phyloP scores from a whole-genome alignment of 2,329 filamentous ascomycete genomes.

The Colletotrichum australisinense region DNA sequence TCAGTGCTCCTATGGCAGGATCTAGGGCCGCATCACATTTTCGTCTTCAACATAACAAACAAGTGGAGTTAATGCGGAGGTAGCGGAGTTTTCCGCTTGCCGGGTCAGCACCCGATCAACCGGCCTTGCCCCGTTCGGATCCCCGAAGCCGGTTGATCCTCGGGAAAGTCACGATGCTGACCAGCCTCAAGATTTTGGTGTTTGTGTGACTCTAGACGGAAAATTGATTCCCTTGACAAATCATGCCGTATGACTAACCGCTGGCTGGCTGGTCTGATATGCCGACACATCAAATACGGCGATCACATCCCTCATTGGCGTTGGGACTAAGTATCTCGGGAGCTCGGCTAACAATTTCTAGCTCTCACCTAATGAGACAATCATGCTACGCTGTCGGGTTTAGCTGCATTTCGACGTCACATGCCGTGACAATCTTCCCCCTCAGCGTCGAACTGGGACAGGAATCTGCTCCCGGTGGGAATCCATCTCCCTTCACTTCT shows the following conservation, averaged over 20 bases:
- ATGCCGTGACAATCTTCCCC: neutral
- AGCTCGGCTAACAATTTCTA: neutral
- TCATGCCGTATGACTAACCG: neutral
- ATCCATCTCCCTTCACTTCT: neutral
- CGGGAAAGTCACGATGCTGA: neutral
- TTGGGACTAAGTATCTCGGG: neutral
- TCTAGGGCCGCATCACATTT: neutral
- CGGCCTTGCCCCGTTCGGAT: neutral
- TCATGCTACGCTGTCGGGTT: neutral
- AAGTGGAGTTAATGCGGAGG: neutral
- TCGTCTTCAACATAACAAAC: neutral
- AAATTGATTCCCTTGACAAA: neutral
- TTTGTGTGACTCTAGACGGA: neutral
- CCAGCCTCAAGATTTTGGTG: neutral
- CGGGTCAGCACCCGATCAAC: neutral
- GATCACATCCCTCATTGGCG: neutral
- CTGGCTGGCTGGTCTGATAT: neutral
- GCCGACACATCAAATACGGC: neutral
- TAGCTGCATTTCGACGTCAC: conserved; percentile 19
- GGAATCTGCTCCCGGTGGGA: neutral
- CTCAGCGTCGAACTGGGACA: neutral
- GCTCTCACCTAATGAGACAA: neutral
- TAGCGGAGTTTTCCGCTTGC: neutral
- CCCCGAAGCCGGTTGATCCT: neutral
- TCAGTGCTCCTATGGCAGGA: neutral